Evolutionary conservation across 768 basidiomycete species (phyloP).

Genomic region (Serendipita sp.): DNA sequence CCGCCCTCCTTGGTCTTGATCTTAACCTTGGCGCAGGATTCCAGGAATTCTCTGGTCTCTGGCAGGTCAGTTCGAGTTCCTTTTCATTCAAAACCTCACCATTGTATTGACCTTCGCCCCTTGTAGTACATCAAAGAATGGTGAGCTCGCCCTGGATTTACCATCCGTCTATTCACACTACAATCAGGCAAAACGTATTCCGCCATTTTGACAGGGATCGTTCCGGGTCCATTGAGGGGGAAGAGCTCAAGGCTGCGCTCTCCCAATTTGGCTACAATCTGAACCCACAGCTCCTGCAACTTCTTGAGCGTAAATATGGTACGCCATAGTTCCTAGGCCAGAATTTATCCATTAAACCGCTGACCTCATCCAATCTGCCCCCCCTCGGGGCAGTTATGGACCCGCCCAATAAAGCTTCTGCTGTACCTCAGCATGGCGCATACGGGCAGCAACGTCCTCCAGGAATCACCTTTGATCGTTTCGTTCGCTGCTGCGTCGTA

Average conservation of each 20-base stretch:
- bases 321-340: constrained; percentile 12
- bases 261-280: constrained; percentile 38
- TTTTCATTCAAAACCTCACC: too few species aligned
- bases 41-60: constrained; percentile 51
- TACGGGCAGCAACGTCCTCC: constrained; percentile 20
- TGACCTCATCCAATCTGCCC: neutral
- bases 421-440: constrained; percentile 15
- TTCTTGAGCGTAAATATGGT: constrained; percentile 73
- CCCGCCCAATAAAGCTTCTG: constrained; percentile 38
- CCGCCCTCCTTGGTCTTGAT: constrained; percentile 1
- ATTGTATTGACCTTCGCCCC: too few species aligned
- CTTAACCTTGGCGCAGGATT: constrained; percentile 10
- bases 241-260: constrained; percentile 40
- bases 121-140: constrained; percentile 13
- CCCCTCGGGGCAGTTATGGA: neutral
- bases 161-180: neutral
- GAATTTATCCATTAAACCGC: neutral
- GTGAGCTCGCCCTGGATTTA: constrained; percentile 7
- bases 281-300: constrained; percentile 42
- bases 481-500: constrained; percentile 72
- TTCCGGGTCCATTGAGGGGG: constrained; percentile 59
- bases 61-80: constrained; percentile 57
- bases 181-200: constrained; percentile 10
- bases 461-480: constrained; percentile 73
- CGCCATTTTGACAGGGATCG: constrained; percentile 28